phyloP scores from a whole-genome alignment of 169 alveolate genomes.

The Cryptosporidium sp. region DNA sequence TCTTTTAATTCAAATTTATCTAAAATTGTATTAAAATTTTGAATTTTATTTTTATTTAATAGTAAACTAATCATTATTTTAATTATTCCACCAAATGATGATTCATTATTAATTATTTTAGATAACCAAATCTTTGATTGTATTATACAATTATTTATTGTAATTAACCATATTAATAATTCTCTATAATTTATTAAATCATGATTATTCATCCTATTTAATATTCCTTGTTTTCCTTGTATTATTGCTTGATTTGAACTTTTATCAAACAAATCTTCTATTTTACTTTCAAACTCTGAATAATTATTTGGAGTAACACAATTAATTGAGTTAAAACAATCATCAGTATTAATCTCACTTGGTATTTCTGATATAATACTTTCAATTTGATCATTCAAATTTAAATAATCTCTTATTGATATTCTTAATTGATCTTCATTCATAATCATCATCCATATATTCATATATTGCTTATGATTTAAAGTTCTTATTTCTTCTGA shows the following conservation, averaged over 20 bases:
- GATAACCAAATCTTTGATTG: conserved; percentile 56
- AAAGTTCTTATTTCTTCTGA: conserved; percentile 1
- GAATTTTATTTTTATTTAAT: conserved; percentile 3
- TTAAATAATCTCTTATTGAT: conserved; percentile 45
- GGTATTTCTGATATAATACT: conserved; percentile 31
- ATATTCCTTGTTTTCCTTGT: neutral
- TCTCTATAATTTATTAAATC: conserved; percentile 28
- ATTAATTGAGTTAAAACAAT: conserved; percentile 1
- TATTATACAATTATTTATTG: conserved; percentile 52
- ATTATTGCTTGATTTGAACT: neutral
- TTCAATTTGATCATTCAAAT: neutral
- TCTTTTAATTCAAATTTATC: neutral
- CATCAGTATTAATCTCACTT: conserved; percentile 16
- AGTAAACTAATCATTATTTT: neutral
- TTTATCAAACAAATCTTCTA: neutral
- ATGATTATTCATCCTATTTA: neutral
- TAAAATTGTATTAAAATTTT: neutral
- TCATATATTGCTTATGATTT: conserved; percentile 41
- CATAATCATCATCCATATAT: conserved; percentile 40
- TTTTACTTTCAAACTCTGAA: neutral
- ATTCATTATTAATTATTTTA: neutral
- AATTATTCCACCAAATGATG: neutral
- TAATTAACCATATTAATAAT: conserved; percentile 40
- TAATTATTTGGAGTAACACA: conserved; percentile 30
- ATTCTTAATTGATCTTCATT: conserved; percentile 48